Conservation (phyloP, 441 rosid genomes). For the Heliophila coronopifolia region DNA sequence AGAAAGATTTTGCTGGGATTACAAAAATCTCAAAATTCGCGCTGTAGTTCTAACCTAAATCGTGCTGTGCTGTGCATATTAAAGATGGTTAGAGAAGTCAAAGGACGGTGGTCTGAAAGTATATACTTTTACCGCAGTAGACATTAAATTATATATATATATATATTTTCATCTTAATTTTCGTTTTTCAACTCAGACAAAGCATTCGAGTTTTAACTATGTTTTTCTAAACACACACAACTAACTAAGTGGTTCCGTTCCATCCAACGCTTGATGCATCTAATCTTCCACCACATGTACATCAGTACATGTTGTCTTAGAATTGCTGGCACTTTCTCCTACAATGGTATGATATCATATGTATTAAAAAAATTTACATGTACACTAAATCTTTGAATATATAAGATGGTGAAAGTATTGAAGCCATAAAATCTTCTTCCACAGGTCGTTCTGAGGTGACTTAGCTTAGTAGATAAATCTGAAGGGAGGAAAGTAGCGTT, state of each 20-base stretch:
- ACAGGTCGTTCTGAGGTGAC: constrained; percentile 35
- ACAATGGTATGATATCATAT: constrained; percentile 63
- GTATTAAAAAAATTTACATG: constrained; percentile 10
- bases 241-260: constrained; percentile 44
- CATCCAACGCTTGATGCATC: constrained; percentile 35
- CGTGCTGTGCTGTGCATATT: background rate
- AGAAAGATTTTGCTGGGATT: constrained; percentile 8
- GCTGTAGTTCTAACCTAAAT: background rate
- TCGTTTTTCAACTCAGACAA: too few relatives aligned
- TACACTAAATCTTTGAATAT: background rate
- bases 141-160: too few relatives aligned
- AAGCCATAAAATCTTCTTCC: constrained; percentile 53
- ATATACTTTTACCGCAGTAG: too few relatives aligned
- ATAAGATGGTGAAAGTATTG: constrained; percentile 62
- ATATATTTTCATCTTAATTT: too few relatives aligned
- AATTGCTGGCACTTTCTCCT: constrained; percentile 97
- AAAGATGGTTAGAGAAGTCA: constrained; percentile 16
- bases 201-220: too few relatives aligned
- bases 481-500: constrained; percentile 36
- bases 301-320: constrained; percentile 63
- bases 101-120: constrained; percentile 16
- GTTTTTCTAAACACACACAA: too few relatives aligned
- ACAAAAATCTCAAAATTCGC: constrained; percentile 18
- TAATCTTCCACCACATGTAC: constrained; percentile 82
- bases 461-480: constrained; percentile 39